A percentile compares a stretch with the other conserved stretches of the same genome.
These are phyloP conservation scores for Dioszegia hungarica DNA, from an alignment of 768 basidiomycete genomes.

Conservation along the genomic window DNA sequence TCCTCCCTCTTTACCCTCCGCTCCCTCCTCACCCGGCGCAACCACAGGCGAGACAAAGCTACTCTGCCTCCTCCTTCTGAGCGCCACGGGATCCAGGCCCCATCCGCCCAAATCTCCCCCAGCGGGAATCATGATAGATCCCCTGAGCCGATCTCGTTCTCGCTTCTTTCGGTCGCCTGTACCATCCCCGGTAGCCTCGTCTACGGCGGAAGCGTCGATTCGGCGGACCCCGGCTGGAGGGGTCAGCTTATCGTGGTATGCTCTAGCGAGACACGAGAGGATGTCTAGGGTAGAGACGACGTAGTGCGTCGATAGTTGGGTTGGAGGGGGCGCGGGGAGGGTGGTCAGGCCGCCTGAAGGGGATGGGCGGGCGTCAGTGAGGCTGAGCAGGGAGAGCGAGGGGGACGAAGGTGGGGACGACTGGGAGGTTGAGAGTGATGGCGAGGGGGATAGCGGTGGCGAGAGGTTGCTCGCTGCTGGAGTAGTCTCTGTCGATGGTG, in stretches of 20 bases:
- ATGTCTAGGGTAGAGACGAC: conserved; percentile 32
- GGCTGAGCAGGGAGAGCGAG: conserved; percentile 6
- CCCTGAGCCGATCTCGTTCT: conserved; percentile 3
- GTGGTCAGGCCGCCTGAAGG: background rate
- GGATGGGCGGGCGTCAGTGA: background rate
- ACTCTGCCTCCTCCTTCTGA: conserved; percentile 2
- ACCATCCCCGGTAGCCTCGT: background rate
- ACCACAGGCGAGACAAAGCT: conserved; percentile 1
- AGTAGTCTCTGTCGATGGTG: background rate
- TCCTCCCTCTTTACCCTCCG: background rate
- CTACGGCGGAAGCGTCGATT: background rate
- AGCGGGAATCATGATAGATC: conserved; percentile 7
- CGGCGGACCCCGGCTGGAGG: conserved; percentile 8
- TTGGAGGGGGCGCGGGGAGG: conserved; percentile 17
- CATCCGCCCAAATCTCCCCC: conserved; percentile 1
- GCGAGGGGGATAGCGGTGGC: conserved; percentile 13
- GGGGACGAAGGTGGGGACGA: conserved; percentile 6
- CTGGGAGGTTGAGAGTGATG: conserved; percentile 4
- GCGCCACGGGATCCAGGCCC: conserved; percentile 1
- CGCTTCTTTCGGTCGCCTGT: background rate
- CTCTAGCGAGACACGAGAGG: conserved; percentile 15
- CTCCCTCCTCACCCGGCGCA: background rate
- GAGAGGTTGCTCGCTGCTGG: background rate
- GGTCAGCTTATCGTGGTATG: conserved; percentile 11
- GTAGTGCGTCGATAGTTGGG: conserved; percentile 27